A percentile compares a stretch with the other conserved stretches of the same genome.
Evolutionary conservation across 306 rosid species (phyloP).

Genomic region (Inga leiocalycina): DNA sequence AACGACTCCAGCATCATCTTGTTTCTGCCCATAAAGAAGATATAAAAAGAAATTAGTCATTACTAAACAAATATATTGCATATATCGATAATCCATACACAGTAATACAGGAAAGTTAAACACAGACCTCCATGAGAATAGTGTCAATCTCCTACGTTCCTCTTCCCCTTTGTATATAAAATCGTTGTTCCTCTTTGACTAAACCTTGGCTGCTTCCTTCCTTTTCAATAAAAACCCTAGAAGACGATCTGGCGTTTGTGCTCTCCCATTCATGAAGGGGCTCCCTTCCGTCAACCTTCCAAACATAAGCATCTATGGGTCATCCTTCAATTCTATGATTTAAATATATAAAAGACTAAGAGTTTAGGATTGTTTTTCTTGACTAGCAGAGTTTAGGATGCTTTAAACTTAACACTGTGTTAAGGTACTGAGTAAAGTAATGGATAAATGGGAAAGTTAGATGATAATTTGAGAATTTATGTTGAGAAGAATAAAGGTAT

Average conservation of each 20-base stretch:
- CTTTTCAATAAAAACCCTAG: neutral
- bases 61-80: neutral
- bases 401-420: too few species aligned
- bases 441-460: too few species aligned
- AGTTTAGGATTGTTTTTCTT: neutral
- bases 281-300: neutral
- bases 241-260: neutral
- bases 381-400: too few species aligned
- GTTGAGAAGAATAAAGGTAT: too few species aligned
- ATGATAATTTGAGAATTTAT: too few species aligned
- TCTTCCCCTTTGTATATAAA: neutral
- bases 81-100: neutral
- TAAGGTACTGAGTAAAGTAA: too few species aligned
- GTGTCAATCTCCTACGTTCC: neutral
- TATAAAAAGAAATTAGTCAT: neutral
- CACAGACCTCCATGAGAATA: slow-evolving; percentile 36
- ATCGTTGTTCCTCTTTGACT: neutral
- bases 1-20: slow-evolving; percentile 42
- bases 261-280: neutral
- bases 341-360: neutral
- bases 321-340: neutral
- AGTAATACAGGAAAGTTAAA: neutral
- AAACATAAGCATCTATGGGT: neutral
- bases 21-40: slow-evolving; percentile 47
- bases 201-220: neutral